phyloP scores from a whole-genome alignment of 1,139 yeast species.

The Suhomyces bribrorum region DNA sequence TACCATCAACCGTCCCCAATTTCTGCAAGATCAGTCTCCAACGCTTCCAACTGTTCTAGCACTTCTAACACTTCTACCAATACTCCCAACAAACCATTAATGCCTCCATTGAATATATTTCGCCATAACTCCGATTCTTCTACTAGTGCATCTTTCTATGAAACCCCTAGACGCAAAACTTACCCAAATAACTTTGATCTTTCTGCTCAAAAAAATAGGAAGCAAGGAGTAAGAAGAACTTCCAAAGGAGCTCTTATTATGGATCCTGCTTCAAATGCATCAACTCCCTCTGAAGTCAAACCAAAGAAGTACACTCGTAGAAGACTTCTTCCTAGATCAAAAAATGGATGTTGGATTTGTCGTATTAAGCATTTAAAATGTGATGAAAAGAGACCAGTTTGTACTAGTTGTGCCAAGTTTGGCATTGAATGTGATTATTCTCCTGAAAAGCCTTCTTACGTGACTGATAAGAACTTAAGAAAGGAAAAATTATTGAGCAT shows the following conservation, averaged over 20 bases:
- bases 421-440: constrained; percentile 50
- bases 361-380: constrained; percentile 52
- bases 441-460: constrained; percentile 43
- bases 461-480: constrained; percentile 38
- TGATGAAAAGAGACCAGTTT: constrained; percentile 43
- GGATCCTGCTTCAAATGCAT: constrained; percentile 3
- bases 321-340: constrained; percentile 45
- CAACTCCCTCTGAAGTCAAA: constrained; percentile 10
- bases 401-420: constrained; percentile 41
- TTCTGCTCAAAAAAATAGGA: constrained; percentile 17
- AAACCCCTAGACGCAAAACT: constrained; percentile 23
- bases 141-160: constrained; percentile 17
- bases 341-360: constrained; percentile 53
- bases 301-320: constrained; percentile 44
- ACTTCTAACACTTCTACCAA: constrained; percentile 11
- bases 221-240: constrained; percentile 8
- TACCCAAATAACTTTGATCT: constrained; percentile 19
- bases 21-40: constrained; percentile 17
- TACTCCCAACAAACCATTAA: constrained; percentile 16
- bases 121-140: constrained; percentile 31
- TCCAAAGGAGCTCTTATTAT: constrained; percentile 10
- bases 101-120: constrained; percentile 29
- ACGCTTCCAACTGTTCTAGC: constrained; percentile 16
- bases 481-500: constrained; percentile 39
- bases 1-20: constrained; percentile 17